phyloP scores from a whole-genome alignment of 148 eudicot species.

The Spergularia marina region DNA sequence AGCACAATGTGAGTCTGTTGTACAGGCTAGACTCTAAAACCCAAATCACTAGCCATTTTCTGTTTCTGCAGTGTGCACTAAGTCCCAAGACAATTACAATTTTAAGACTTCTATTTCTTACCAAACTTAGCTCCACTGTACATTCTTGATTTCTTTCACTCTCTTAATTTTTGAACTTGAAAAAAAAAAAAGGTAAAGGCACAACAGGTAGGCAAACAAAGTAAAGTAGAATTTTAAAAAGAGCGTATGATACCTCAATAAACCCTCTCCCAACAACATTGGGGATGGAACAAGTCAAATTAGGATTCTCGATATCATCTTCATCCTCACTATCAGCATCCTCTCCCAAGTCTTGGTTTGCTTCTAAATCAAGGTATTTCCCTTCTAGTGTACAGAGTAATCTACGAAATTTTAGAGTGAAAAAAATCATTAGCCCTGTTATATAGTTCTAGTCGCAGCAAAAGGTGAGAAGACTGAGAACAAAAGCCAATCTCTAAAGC shows the following conservation, averaged over 20 bases:
- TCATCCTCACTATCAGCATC: slow-evolving; percentile 37
- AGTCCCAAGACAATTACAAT: no score
- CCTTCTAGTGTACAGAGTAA: slow-evolving; percentile 83
- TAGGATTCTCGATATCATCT: slow-evolving; percentile 44
- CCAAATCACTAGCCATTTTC: no score
- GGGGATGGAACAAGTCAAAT: slow-evolving; percentile 64
- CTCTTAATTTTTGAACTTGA: no score
- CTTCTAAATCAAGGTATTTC: slow-evolving; percentile 56
- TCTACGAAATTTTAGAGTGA: slow-evolving; percentile 32
- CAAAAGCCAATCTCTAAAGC: background rate
- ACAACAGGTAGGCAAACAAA: background rate
- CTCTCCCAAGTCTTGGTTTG: slow-evolving; percentile 33
- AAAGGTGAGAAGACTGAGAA: background rate
- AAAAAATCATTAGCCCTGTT: background rate
- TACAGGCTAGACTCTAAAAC: no score
- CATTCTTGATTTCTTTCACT: no score
- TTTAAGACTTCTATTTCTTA: no score
- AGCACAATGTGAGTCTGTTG: no score
- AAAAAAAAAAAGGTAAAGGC: no score
- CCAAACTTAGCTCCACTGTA: no score
- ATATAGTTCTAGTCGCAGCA: slow-evolving; percentile 12
- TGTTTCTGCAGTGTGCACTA: no score
- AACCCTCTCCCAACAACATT: slow-evolving; percentile 73
- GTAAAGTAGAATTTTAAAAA: background rate
- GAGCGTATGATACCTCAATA: slow-evolving; percentile 59